Evolutionary conservation across 257 asterid species (phyloP), one percentile per base, ranked within the genome.

Genomic region (Coffea eugenioides): DNA sequence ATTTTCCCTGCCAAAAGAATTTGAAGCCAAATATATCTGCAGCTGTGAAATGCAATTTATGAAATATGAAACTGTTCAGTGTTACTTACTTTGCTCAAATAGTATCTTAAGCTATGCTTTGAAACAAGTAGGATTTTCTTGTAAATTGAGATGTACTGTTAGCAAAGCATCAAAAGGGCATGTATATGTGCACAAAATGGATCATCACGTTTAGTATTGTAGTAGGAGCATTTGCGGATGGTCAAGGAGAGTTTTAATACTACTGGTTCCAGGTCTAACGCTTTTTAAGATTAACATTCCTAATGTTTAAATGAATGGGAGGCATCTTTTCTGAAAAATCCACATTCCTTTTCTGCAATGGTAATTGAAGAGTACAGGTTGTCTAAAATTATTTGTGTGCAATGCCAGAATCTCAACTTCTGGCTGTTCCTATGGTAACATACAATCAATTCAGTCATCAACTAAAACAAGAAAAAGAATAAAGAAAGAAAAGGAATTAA

Each of bases 401-500:
- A 56, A 41, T 48, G 46, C 73, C 21, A 14, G 71, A 75, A 46
- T 76, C 62, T 76, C 27, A 56, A 39, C 46, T 74, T 74, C 20
- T 8, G 78, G 36, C 31, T 18, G 34, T 49, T 34, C 48, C 14
- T 52, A 0, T 21, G 34, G 27, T 45, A 66, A 66, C 9, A 9
- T 66, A 66, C 34, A 2, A 25, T 66, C 25, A 65, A 36, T 3
- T 5, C 8, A 15, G 49, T 15, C 12, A 46, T 25, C 15, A 52
- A 10, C 41, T 25, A 52, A 31, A 49, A 43, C 13, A 27, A 57
- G 25, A 18, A 73, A 3, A 11, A 73, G 8, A 21, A 41, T 21
- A 56, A 36, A 41, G 9, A 39, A 41, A 15, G 21, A 18, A 56
- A 56, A 16, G 15, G n/a, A 56, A 56, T 18, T 15, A 2, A 56